A percentile compares a stretch with the other conserved stretches of the same genome.
Conservation (phyloP, 2,329 filamentous ascomycete genomes). For the Apiospora malaysiana region DNA sequence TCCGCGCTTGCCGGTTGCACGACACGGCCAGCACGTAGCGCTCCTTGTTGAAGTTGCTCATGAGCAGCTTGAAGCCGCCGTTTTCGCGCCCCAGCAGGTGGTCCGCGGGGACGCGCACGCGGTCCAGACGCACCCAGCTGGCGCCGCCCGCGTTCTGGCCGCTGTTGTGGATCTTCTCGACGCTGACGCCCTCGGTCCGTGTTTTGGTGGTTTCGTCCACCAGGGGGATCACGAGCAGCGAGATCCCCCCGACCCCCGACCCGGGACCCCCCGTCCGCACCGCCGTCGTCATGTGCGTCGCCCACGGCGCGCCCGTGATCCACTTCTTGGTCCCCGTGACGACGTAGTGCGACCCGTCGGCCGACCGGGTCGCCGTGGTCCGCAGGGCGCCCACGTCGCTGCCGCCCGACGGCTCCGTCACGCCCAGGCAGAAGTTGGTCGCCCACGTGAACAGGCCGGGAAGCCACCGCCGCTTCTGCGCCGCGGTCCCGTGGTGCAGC, state of each 20-base stretch:
- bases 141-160: conserved; percentile 95
- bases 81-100: conserved; percentile 98
- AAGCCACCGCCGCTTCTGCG: conserved; percentile 83
- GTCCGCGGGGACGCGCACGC: conserved; percentile 98
- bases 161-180: conserved; percentile 96
- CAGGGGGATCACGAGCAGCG: conserved; percentile 90
- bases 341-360: conserved; percentile 98
- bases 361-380: conserved; percentile 91
- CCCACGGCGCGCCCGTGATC: conserved; percentile 98
- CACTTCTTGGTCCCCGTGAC: conserved; percentile 99
- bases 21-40: conserved; percentile 99
- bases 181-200: conserved; percentile 73
- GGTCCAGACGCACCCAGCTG: conserved; percentile 97
- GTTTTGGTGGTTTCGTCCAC: conserved; percentile 56
- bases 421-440: conserved; percentile 96
- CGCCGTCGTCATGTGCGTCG: conserved; percentile 96
- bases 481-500: conserved; percentile 88
- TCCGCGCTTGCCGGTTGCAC: conserved; percentile 89
- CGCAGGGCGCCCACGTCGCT: conserved; percentile 94
- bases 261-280: conserved; percentile 78
- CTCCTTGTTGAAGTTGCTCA: conserved; percentile 99
- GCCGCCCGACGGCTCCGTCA: conserved; percentile 95
- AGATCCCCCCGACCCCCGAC: conserved; percentile 65
- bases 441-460: conserved; percentile 88
- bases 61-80: conserved; percentile 97